These are phyloP conservation scores for Akanthomyces dipterigenus DNA, from an alignment of 2,329 filamentous ascomycete species.

Conservation along the genomic window DNA sequence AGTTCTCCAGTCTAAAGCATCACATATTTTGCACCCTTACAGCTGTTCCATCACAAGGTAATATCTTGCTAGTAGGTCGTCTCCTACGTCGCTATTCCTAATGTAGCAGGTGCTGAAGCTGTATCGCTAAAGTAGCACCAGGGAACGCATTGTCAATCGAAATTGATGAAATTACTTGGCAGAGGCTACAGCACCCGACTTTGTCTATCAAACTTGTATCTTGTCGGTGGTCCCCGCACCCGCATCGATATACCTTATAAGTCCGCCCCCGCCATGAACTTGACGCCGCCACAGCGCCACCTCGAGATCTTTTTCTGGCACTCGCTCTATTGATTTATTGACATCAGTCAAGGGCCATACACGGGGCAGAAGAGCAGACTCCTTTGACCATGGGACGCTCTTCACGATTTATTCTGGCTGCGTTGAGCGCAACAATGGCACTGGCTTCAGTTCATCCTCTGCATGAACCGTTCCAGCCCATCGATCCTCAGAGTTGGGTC, in stretches of 20 bases:
- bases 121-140: background rate
- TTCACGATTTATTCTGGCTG: background rate
- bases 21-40: background rate
- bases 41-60: background rate
- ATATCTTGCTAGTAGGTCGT: background rate
- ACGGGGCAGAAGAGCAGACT: background rate
- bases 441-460: background rate
- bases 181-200: conserved; percentile 1
- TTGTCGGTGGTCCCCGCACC: background rate
- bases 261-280: background rate
- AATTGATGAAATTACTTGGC: background rate
- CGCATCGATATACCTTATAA: background rate
- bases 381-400: background rate
- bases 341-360: too few species aligned
- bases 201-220: background rate
- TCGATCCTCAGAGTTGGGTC: conserved; percentile 46
- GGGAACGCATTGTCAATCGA: background rate
- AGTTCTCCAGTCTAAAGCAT: too few species aligned
- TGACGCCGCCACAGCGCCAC: background rate
- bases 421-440: background rate
- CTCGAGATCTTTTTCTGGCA: background rate
- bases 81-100: background rate
- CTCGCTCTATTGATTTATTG: background rate
- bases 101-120: background rate
- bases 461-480: conserved; percentile 37